Evolutionary conservation across 2,329 filamentous ascomycete species (phyloP), one percentile per base, ranked within the genome.

Genomic region (Helminthosporium solani): DNA sequence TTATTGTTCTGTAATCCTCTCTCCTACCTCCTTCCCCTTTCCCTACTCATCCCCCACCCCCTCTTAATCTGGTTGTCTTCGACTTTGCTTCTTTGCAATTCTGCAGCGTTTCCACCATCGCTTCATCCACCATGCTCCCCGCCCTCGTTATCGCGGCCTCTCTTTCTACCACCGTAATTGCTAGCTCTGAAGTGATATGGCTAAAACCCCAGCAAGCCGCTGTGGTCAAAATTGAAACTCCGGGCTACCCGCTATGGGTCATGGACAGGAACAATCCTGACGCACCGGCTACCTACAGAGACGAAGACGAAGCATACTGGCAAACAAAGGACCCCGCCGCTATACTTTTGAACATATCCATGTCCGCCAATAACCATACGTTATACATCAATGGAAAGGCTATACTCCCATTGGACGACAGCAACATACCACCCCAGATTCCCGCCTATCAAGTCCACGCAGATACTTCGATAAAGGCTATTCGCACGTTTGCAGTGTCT

Each of bases 381-480:
- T 47, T 59, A 2, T 41, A 47, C 19, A 28, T 59, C 2, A 55
- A 57, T 42, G 37, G 51, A 33, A 30, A 52, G 28, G 33, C 46
- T 12, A 44, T 59, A 8, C 43, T 59, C 1, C 56, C 56, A 14
- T 37, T 59, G 19, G 30, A 40, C 2, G 45, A 57, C 23, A 46
- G 34, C 30, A 43, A 54, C 37, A 38, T 42, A n/a, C 56, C 56
- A 1, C 56, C 56, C 3, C 27, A 14, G 7, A 33, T 59, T n/a
- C 33, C 34, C 7, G 52, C 56, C n/a, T 50, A 54, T 41, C 54
- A 59, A 33, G 52, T 59, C n/a, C 54, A 50, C 11, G 52, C 47
- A 11, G 38, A 49, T 21, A 49, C 42, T 11, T 41, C 42, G 5
- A 19, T 33, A 11, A 15, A 30, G 11, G 36, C 44, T 18, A 28